phyloP scores from a whole-genome alignment of 108 stramenopile species.

The Skeletonema costatum region DNA sequence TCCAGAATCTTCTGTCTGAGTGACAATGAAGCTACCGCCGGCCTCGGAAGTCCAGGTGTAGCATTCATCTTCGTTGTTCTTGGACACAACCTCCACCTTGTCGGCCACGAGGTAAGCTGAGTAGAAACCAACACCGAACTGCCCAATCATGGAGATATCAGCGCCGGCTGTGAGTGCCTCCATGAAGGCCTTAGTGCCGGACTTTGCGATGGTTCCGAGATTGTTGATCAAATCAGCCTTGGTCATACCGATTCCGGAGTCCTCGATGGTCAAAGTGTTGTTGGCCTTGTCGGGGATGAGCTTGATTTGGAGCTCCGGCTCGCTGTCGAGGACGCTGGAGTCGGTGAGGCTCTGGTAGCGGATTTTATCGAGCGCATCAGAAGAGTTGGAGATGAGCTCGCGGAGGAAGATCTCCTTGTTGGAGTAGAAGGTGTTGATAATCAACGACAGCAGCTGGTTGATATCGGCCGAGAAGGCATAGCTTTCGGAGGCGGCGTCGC shows the following conservation, averaged over 20 bases:
- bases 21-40: slow-evolving; percentile 97
- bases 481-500: slow-evolving; percentile 88
- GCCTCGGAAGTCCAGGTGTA: slow-evolving; percentile 97
- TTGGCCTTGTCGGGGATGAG: slow-evolving; percentile 99
- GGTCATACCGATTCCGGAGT: slow-evolving; percentile 99
- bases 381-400: slow-evolving; percentile 98
- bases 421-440: slow-evolving; percentile 99
- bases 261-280: slow-evolving; percentile 99
- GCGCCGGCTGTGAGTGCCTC: slow-evolving; percentile 99
- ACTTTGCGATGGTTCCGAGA: slow-evolving; percentile 99
- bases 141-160: slow-evolving; percentile 99
- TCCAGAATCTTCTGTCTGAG: slow-evolving; percentile 75
- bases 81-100: slow-evolving; percentile 96
- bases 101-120: slow-evolving; percentile 99
- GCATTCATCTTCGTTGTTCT: slow-evolving; percentile 95
- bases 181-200: slow-evolving; percentile 99
- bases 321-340: slow-evolving; percentile 90
- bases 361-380: slow-evolving; percentile 99
- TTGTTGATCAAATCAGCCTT: slow-evolving; percentile 99
- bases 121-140: slow-evolving; percentile 99
- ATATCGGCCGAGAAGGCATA: slow-evolving; percentile 99
- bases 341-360: slow-evolving; percentile 98
- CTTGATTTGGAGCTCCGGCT: slow-evolving; percentile 97
- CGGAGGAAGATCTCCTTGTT: slow-evolving; percentile 99
- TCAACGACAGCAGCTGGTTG: slow-evolving; percentile 99